Base-by-base conservation (phyloP, 2,329 filamentous ascomycete genomes). In the Fusarium oligoseptatum region DNA sequence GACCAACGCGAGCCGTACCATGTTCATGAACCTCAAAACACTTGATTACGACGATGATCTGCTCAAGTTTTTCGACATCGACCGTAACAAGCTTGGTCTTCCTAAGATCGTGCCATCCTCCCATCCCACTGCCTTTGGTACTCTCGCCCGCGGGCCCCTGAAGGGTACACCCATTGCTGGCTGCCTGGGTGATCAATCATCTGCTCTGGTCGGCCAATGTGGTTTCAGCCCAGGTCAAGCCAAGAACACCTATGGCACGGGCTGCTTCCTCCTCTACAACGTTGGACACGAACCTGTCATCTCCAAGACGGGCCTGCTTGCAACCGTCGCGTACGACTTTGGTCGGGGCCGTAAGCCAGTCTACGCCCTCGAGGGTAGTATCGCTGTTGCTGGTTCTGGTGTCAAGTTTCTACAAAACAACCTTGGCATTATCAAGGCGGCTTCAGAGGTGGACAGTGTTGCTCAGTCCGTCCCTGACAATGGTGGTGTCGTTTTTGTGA, bases 191-290 rank as follows among this genome's bases (percentile, higher is more conserved):
- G 95, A 97, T 80, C 95, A 97, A 83, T 96, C 94, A 45, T 92
- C 94, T 64, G 95, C 95, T 17, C 86, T 97, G 60, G 94, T 97
- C 22, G 95, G 95, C 56, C 94, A 97, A 82, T 93, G 93, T 81
- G 95, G 93, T 15, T 97, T 97, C 84, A 89, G 87, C 4, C 92
- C 94, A 1, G 95, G 95, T 61, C 90, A 91, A 77, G 95, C 94
- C 52, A 97, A 97, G 87, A 97, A 97, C 83, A 97, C 95, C 0
- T 97, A 97, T 81, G 95, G 95, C 43, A 97, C 95, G 0, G 95
- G 95, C 48, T 97, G 94, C 81, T 97, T 97, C 86, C 85, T 97
- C 75, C 88, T 97, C 6, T 97, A 97, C 85, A 97, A 97, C 79
- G 93, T 97, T 37, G 95, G 95, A 62, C 88, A 91, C 45, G 92